Conservation (phyloP, 2,329 filamentous ascomycete species). For the Alternaria rosae region DNA sequence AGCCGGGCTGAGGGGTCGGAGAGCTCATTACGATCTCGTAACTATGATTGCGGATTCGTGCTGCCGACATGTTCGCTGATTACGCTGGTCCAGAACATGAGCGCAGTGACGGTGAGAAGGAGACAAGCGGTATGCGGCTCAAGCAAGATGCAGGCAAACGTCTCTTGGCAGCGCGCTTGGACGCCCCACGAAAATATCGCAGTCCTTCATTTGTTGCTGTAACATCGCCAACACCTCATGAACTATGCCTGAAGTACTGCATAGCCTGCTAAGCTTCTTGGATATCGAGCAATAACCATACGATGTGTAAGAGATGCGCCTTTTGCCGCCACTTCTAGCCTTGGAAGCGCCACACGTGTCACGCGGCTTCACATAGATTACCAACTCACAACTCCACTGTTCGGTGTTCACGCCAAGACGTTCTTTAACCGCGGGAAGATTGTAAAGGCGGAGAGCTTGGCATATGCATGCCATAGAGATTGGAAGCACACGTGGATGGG, state of each 20-base stretch:
- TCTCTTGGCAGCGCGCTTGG: slow-evolving; percentile 7
- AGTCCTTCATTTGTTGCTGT: slow-evolving; percentile 13
- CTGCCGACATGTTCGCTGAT: not conserved
- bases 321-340: slow-evolving; percentile 1
- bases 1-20: not conserved
- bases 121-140: slow-evolving; percentile 4
- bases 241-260: not conserved
- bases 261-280: slow-evolving; percentile 7
- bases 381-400: slow-evolving; percentile 10
- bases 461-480: slow-evolving; percentile 16
- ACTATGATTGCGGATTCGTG: not conserved
- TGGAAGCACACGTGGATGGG: slow-evolving; percentile 3
- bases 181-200: slow-evolving; percentile 6
- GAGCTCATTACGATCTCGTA: not conserved
- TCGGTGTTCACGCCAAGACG: slow-evolving; percentile 20
- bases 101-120: not conserved
- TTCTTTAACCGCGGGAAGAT: slow-evolving; percentile 29
- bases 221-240: not conserved
- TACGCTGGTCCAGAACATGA: not conserved
- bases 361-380: slow-evolving; percentile 19
- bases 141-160: not conserved
- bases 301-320: not conserved
- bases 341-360: slow-evolving; percentile 14
- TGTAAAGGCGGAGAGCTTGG: slow-evolving; percentile 24
- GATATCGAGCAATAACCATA: not conserved